These are phyloP conservation scores for Suillus ampliporus DNA, from an alignment of 768 basidiomycete species.

Conservation along the genomic window DNA sequence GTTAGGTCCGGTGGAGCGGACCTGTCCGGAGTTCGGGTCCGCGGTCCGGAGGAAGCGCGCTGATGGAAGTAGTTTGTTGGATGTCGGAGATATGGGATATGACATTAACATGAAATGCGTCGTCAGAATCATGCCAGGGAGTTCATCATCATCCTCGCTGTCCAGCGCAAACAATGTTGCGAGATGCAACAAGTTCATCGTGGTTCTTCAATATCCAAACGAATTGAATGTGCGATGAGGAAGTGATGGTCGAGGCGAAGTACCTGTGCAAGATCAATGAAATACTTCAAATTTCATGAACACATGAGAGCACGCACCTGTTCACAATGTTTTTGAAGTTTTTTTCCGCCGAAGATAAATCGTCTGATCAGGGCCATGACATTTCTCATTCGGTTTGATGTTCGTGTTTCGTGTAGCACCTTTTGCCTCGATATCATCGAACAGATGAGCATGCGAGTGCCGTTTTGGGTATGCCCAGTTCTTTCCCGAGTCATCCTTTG, in stretches of 20 bases:
- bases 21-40: too few relatives aligned
- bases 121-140: not conserved
- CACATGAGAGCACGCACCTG: constrained; percentile 32
- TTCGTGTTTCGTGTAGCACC: constrained; percentile 38
- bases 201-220: constrained; percentile 1
- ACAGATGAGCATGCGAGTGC: constrained; percentile 37
- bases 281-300: not conserved
- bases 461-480: constrained; percentile 41
- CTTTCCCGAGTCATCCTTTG: constrained; percentile 13
- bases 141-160: not conserved
- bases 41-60: too few relatives aligned
- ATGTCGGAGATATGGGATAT: too few relatives aligned
- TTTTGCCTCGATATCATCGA: constrained; percentile 37
- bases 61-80: too few relatives aligned
- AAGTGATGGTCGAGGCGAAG: constrained; percentile 38
- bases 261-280: constrained; percentile 2
- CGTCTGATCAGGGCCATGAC: constrained; percentile 33
- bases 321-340: constrained; percentile 37
- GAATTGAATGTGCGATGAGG: constrained; percentile 2
- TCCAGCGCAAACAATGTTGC: not conserved
- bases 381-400: constrained; percentile 39
- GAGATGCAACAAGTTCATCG: not conserved
- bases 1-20: too few relatives aligned
- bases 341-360: constrained; percentile 37
- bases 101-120: constrained; percentile 9